Percentiles rank a stretch among this genome's conserved stretches.
Evolutionary conservation across 306 rosid species (phyloP).

Genomic region (Begonia peltatifolia): DNA sequence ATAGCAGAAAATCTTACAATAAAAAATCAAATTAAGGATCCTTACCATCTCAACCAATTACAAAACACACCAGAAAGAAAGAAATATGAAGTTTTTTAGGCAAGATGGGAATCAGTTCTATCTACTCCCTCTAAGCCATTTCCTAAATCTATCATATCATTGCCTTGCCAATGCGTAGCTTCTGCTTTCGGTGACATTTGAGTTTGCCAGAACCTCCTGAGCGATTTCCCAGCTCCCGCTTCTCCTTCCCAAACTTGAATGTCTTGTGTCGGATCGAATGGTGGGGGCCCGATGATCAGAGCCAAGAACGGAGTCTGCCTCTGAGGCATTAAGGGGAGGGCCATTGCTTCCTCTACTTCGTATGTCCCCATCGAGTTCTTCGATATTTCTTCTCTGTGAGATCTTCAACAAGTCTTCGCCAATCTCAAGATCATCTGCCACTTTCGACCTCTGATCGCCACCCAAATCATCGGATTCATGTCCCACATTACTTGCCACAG

Average conservation of each 20-base stretch:
- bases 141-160: slow-evolving; percentile 1
- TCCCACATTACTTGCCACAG: slow-evolving; percentile 20
- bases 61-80: slow-evolving; percentile 15
- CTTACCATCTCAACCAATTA: slow-evolving; percentile 18
- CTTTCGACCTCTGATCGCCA: slow-evolving; percentile 71
- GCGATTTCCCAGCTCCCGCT: slow-evolving; percentile 84
- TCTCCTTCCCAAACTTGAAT: slow-evolving; percentile 76
- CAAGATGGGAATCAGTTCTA: background rate
- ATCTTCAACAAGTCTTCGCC: slow-evolving; percentile 87
- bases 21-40: background rate
- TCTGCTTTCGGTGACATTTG: slow-evolving; percentile 62
- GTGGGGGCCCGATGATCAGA: slow-evolving; percentile 67
- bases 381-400: slow-evolving; percentile 77
- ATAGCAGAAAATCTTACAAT: slow-evolving; percentile 8
- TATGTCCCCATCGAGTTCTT: slow-evolving; percentile 46
- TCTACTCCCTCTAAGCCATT: slow-evolving; percentile 16
- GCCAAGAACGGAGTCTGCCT: slow-evolving; percentile 55
- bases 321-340: slow-evolving; percentile 36
- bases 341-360: slow-evolving; percentile 63
- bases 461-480: slow-evolving; percentile 33
- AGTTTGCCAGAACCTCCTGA: slow-evolving; percentile 40
- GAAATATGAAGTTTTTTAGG: too few species aligned
- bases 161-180: slow-evolving; percentile 14
- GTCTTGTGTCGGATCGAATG: slow-evolving; percentile 65
- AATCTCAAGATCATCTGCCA: slow-evolving; percentile 76